These are phyloP conservation scores for Ramaria sp. DNA, from an alignment of 768 basidiomycete species.

Conservation along the genomic window DNA sequence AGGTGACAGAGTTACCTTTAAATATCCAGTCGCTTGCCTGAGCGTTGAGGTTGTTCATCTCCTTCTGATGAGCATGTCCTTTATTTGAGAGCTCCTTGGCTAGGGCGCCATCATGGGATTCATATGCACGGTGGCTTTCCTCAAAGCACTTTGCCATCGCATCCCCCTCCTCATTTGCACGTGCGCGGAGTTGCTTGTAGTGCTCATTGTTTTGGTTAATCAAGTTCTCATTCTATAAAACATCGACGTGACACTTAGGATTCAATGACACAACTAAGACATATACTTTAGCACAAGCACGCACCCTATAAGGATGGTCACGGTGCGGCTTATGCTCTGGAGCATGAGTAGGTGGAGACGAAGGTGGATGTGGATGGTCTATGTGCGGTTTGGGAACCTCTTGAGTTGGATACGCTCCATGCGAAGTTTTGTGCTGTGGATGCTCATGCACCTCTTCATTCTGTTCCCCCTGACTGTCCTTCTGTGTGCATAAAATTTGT, in stretches of 20 bases:
- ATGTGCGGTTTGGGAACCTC: background rate
- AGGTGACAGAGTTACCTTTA: conserved; percentile 34
- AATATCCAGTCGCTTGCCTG: conserved; percentile 88
- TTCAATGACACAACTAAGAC: too few relatives aligned
- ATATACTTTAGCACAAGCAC: background rate
- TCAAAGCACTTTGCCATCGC: conserved; percentile 63
- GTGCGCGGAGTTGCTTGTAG: conserved; percentile 60
- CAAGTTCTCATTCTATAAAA: conserved; percentile 23
- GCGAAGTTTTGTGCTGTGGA: background rate
- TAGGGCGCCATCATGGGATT: conserved; percentile 55
- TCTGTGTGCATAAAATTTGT: background rate
- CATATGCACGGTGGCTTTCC: conserved; percentile 67
- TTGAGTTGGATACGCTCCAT: background rate
- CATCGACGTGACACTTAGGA: background rate
- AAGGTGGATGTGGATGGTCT: background rate
- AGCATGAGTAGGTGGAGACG: background rate
- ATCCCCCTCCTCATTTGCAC: conserved; percentile 73
- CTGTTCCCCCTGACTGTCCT: background rate
- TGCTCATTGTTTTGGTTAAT: conserved; percentile 58
- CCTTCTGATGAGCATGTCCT: conserved; percentile 68
- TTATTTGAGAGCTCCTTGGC: conserved; percentile 77
- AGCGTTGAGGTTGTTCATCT: conserved; percentile 71
- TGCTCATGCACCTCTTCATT: background rate
- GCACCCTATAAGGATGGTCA: background rate
- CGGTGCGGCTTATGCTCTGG: background rate